Conservation (phyloP, 176 grass and related monocot species). For the Oryza longistaminata region DNA sequence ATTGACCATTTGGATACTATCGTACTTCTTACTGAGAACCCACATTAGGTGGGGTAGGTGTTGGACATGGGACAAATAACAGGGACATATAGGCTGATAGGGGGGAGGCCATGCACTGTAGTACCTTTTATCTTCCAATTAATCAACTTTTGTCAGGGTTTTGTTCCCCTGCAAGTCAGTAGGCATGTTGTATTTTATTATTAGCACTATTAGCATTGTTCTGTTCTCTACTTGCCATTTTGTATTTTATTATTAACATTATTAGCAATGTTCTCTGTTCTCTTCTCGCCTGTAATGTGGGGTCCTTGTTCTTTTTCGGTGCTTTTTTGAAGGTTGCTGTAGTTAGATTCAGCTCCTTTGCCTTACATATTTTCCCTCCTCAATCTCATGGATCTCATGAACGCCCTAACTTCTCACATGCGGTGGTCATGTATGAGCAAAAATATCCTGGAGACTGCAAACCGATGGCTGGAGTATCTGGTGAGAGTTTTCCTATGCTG, state of each 20-base stretch:
- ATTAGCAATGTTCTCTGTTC: background rate
- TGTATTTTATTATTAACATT: too few species aligned
- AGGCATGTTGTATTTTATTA: constrained; percentile 25
- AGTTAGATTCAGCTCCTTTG: constrained; percentile 24
- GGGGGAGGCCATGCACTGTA: background rate
- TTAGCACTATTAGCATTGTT: background rate
- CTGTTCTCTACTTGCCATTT: too few species aligned
- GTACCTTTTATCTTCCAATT: constrained; percentile 23
- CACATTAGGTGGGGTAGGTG: background rate
- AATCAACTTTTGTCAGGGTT: background rate
- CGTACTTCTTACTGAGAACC: background rate
- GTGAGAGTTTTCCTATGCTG: constrained; percentile 27
- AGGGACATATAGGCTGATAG: background rate
- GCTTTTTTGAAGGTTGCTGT: constrained; percentile 48
- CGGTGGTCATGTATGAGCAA: constrained; percentile 47
- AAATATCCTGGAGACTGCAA: constrained; percentile 12
- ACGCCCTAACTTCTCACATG: constrained; percentile 48
- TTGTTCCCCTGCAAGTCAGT: background rate
- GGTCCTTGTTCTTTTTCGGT: background rate
- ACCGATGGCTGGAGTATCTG: constrained; percentile 39
- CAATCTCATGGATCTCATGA: constrained; percentile 40
- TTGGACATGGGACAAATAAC: background rate
- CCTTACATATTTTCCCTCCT: constrained; percentile 52
- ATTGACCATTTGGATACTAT: background rate
- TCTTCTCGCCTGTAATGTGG: background rate